A percentile compares a stretch with the other conserved stretches of the same genome.
Conservation (phyloP, 2,329 filamentous ascomycete genomes). For the Penicillium capsulatum region DNA sequence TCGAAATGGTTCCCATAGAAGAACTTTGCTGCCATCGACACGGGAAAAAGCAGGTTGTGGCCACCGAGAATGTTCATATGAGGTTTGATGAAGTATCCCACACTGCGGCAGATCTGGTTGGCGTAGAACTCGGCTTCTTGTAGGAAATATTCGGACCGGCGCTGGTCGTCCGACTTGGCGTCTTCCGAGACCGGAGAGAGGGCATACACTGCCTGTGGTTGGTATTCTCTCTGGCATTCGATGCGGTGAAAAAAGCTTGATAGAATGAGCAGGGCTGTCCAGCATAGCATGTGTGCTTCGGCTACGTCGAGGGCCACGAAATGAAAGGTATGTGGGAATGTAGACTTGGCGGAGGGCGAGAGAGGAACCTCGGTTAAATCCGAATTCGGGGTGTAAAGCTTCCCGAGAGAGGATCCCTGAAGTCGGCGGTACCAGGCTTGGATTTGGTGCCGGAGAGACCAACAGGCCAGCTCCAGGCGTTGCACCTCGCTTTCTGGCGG, state of each 20-base stretch:
- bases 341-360: not conserved
- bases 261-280: constrained; percentile 12
- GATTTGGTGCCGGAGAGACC: constrained; percentile 1
- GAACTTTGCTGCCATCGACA: constrained; percentile 10
- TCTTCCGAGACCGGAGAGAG: not conserved
- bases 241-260: constrained; percentile 8
- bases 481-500: constrained; percentile 1
- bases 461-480: constrained; percentile 4
- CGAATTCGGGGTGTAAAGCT: constrained; percentile 5
- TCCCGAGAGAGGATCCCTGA: not conserved
- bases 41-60: constrained; percentile 12
- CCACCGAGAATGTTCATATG: constrained; percentile 15
- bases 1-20: constrained; percentile 7
- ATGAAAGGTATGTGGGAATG: constrained; percentile 8
- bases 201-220: not conserved
- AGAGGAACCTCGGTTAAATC: constrained; percentile 1
- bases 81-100: constrained; percentile 16
- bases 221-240: constrained; percentile 2
- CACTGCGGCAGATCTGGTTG: constrained; percentile 13
- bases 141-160: not conserved
- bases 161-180: not conserved
- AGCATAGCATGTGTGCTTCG: constrained; percentile 14
- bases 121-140: constrained; percentile 6
- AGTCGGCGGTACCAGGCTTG: constrained; percentile 8
- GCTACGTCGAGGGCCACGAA: constrained; percentile 11